phyloP scores from a whole-genome alignment of 2,329 filamentous ascomycete species.

The Myriosclerotinia duriaeana region DNA sequence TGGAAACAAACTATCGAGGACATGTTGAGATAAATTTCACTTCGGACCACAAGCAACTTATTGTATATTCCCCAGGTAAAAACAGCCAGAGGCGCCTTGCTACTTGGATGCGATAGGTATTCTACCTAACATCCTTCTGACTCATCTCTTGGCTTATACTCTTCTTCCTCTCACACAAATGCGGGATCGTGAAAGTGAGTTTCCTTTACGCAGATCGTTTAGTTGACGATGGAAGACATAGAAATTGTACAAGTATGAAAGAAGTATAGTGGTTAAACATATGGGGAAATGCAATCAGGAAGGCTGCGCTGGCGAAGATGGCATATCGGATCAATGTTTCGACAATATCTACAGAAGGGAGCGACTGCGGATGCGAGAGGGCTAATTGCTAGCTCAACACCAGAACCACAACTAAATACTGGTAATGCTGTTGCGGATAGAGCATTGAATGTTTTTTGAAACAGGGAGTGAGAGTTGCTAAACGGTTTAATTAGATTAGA shows the following conservation, averaged over 20 bases:
- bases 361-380: constrained; percentile 40
- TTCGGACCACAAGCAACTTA: constrained; percentile 25
- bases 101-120: constrained; percentile 62
- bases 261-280: constrained; percentile 60
- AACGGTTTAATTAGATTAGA: constrained; percentile 28
- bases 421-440: constrained; percentile 46
- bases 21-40: too few relatives aligned
- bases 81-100: constrained; percentile 65
- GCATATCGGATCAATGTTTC: constrained; percentile 50
- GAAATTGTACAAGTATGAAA: constrained; percentile 38
- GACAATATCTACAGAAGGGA: constrained; percentile 55
- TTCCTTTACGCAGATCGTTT: too few relatives aligned
- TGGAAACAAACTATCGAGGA: too few relatives aligned
- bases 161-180: constrained; percentile 65
- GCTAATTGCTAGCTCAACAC: constrained; percentile 18
- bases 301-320: constrained; percentile 56
- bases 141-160: constrained; percentile 70
- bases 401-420: constrained; percentile 31
- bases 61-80: constrained; percentile 45
- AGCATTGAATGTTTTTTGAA: constrained; percentile 46
- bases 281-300: constrained; percentile 60
- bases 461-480: constrained; percentile 43
- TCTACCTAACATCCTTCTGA: constrained; percentile 66
- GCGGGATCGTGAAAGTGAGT: too few relatives aligned
- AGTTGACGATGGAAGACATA: constrained; percentile 18